phyloP scores from a whole-genome alignment of 129 eudicot species.

The Kitagawia praeruptora region DNA sequence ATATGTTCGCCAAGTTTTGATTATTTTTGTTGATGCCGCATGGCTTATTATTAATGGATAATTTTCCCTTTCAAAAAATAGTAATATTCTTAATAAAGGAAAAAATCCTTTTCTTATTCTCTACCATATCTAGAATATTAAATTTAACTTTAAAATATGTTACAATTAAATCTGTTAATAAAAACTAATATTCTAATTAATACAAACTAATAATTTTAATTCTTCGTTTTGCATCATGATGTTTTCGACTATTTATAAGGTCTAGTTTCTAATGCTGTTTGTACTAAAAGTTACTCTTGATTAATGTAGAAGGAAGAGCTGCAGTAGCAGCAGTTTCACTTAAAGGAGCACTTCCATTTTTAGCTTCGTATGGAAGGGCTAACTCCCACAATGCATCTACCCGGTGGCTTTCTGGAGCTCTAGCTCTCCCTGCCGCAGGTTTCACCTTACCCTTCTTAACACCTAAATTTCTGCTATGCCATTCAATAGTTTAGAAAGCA shows the following conservation, averaged over 20 bases:
- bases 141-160: too few relatives aligned
- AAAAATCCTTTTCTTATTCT: too few relatives aligned
- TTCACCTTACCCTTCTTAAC: background rate
- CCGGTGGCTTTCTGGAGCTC: constrained; percentile 68
- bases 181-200: too few relatives aligned
- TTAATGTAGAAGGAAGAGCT: constrained; percentile 58
- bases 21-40: too few relatives aligned
- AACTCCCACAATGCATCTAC: constrained; percentile 50
- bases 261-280: background rate
- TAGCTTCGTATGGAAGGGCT: constrained; percentile 54
- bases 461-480: background rate
- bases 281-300: background rate
- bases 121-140: too few relatives aligned
- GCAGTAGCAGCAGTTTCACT: constrained; percentile 57
- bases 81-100: too few relatives aligned
- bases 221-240: too few relatives aligned
- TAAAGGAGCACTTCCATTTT: constrained; percentile 51
- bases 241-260: background rate
- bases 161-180: too few relatives aligned
- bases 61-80: too few relatives aligned
- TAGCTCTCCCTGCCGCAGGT: constrained; percentile 98
- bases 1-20: too few relatives aligned
- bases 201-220: too few relatives aligned
- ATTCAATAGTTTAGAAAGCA: background rate
- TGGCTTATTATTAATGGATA: too few relatives aligned